Conservation (phyloP, 2,329 filamentous ascomycete genomes). For the Nannizziopsis arthrosporioides region DNA sequence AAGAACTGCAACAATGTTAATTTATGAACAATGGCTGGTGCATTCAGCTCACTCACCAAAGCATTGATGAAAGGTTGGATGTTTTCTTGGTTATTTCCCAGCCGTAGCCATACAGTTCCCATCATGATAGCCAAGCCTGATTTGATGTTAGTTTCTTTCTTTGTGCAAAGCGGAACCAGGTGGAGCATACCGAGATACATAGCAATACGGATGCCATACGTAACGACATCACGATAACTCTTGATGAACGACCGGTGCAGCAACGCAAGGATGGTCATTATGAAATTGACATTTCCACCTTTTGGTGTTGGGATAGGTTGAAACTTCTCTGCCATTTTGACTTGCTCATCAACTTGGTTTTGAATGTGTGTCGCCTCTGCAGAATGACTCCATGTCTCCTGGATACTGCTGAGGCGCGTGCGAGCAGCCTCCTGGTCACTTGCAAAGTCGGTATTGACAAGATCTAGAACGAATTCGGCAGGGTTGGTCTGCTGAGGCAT, state of each 20-base stretch:
- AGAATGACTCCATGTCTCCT: constrained; percentile 46
- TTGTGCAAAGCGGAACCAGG: constrained; percentile 8
- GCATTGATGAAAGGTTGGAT: constrained; percentile 77
- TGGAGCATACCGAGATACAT: constrained; percentile 58
- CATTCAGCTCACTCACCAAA: constrained; percentile 39
- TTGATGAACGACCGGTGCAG: constrained; percentile 74
- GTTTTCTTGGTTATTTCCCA: constrained; percentile 55
- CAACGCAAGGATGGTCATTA: constrained; percentile 49
- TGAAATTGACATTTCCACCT: constrained; percentile 29
- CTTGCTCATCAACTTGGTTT: constrained; percentile 20
- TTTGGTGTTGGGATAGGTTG: constrained; percentile 15
- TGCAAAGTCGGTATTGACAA: constrained; percentile 67
- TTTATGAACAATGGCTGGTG: not conserved
- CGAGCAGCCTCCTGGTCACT: constrained; percentile 36
- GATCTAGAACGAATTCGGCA: constrained; percentile 66
- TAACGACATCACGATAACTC: constrained; percentile 70
- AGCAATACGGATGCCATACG: constrained; percentile 67
- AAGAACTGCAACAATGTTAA: constrained; percentile 44
- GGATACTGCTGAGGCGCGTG: constrained; percentile 43
- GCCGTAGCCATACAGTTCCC: constrained; percentile 74
- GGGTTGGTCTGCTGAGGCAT: constrained; percentile 64
- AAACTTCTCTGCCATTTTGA: constrained; percentile 21
- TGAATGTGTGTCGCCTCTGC: constrained; percentile 26
- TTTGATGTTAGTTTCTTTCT: constrained; percentile 8
- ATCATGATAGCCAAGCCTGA: constrained; percentile 67